Evolutionary conservation across 164 flowering plant species (phyloP).

Genomic region (Macadamia integrifolia): DNA sequence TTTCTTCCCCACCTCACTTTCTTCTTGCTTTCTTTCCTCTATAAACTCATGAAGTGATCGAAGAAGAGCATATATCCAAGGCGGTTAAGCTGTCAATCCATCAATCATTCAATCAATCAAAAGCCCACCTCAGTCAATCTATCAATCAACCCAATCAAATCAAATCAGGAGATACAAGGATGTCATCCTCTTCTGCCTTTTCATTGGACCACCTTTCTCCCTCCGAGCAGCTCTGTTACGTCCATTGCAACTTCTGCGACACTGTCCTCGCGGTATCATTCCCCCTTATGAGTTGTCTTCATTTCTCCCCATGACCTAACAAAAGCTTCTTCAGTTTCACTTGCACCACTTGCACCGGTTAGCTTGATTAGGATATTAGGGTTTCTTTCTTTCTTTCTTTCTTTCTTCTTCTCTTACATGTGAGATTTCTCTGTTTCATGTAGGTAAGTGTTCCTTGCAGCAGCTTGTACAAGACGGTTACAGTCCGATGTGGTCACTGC

Average conservation of each 20-base stretch:
- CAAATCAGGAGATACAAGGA: conserved; percentile 13
- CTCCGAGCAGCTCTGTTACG: conserved; percentile 92
- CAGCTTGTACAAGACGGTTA: conserved; percentile 87
- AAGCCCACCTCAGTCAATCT: conserved; percentile 8
- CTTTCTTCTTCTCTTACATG: conserved; percentile 1
- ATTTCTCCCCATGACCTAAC: neutral
- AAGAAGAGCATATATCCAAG: conserved; percentile 26
- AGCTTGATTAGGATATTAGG: conserved; percentile 1
- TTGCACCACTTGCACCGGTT: neutral
- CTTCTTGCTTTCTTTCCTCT: conserved; percentile 10
- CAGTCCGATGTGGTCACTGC: conserved; percentile 99
- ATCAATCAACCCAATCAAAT: conserved; percentile 29
- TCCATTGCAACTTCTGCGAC: conserved; percentile 87
- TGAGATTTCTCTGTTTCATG: neutral
- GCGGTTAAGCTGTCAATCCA: conserved; percentile 19
- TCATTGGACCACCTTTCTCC: conserved; percentile 74
- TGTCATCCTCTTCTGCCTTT: conserved; percentile 69
- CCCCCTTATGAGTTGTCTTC: neutral
- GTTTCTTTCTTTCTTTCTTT: conserved; percentile 1
- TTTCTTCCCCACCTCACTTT: neutral
- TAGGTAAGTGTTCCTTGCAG: conserved; percentile 93
- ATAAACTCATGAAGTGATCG: conserved; percentile 5
- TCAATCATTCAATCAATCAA: conserved; percentile 24
- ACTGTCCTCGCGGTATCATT: conserved; percentile 82
- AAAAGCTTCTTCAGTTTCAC: neutral